Evolutionary conservation across 805 yeast genomes (phyloP).

Genomic region (Wickerhamiella azyma): DNA sequence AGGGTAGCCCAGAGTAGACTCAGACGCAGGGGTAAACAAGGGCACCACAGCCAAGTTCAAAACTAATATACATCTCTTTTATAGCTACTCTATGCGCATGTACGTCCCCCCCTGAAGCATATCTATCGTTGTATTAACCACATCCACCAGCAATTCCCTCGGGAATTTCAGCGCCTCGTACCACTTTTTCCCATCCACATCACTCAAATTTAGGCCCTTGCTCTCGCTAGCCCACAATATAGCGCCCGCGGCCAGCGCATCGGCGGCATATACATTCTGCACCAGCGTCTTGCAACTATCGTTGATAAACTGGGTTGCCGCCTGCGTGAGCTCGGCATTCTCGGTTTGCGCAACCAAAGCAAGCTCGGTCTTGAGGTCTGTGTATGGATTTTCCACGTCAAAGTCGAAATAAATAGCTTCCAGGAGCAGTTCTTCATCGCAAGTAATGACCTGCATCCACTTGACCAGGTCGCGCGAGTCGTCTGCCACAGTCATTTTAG

Average conservation of each 20-base stretch:
- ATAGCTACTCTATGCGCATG: background rate
- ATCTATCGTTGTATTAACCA: too few relatives aligned
- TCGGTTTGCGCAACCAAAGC: background rate
- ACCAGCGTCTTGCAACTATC: conserved; percentile 29
- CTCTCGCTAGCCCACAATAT: conserved; percentile 24
- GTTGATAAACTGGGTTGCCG: conserved; percentile 23
- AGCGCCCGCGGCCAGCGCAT: conserved; percentile 28
- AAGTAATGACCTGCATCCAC: conserved; percentile 37
- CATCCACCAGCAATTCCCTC: background rate
- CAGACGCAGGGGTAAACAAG: too few relatives aligned
- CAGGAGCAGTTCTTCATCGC: conserved; percentile 33
- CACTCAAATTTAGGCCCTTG: conserved; percentile 6
- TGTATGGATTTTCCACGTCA: conserved; percentile 29
- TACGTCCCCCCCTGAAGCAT: conserved; percentile 1
- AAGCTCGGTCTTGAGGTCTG: conserved; percentile 10
- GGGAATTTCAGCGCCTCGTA: conserved; percentile 7
- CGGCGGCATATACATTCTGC: conserved; percentile 22
- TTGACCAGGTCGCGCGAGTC: conserved; percentile 36
- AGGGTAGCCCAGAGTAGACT: background rate
- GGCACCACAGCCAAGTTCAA: too few relatives aligned
- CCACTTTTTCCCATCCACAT: conserved; percentile 14
- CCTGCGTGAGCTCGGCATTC: conserved; percentile 4
- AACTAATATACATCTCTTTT: background rate
- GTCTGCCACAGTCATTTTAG: conserved; percentile 30
- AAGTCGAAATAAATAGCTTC: conserved; percentile 39